Evolutionary conservation across 495 filamentous ascomycete species (phyloP).

Genomic region (Gamarada debralockiae): DNA sequence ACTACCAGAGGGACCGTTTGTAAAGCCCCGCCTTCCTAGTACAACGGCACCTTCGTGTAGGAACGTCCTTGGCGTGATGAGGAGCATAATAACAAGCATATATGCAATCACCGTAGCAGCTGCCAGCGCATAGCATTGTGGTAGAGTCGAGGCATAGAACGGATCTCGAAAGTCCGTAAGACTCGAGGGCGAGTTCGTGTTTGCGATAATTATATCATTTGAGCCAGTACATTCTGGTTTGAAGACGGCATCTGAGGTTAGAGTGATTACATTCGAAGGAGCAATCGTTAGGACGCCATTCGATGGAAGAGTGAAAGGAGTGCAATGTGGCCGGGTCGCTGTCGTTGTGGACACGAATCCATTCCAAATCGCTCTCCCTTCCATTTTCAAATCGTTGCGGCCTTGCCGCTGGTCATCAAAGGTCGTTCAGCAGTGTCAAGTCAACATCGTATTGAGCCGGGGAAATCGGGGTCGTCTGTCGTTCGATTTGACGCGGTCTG

Average conservation of each 20-base stretch:
- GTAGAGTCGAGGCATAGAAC: slow-evolving; percentile 88
- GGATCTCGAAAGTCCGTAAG: slow-evolving; percentile 67
- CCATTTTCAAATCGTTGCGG: slow-evolving; percentile 18
- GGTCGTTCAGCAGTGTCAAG: slow-evolving; percentile 1
- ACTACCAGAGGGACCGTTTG: slow-evolving; percentile 66
- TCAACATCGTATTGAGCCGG: slow-evolving; percentile 15
- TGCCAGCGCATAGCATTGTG: slow-evolving; percentile 87
- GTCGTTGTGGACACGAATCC: slow-evolving; percentile 9
- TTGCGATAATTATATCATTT: slow-evolving; percentile 26
- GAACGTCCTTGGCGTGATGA: slow-evolving; percentile 88
- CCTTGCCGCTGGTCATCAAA: slow-evolving; percentile 16
- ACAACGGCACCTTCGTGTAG: slow-evolving; percentile 79
- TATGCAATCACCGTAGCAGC: slow-evolving; percentile 90
- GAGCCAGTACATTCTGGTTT: slow-evolving; percentile 54
- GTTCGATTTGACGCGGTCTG: too few relatives aligned
- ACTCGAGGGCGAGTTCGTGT: slow-evolving; percentile 24
- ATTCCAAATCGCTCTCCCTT: slow-evolving; percentile 20
- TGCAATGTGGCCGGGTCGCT: slow-evolving; percentile 38
- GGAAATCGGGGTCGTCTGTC: too few relatives aligned
- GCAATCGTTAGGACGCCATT: slow-evolving; percentile 58
- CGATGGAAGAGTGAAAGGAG: slow-evolving; percentile 58
- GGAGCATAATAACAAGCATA: slow-evolving; percentile 88
- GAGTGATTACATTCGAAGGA: slow-evolving; percentile 48
- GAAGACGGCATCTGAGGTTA: slow-evolving; percentile 59
- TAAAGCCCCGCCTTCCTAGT: slow-evolving; percentile 79